Percentiles rank a stretch among this genome's conserved stretches.
These are phyloP conservation scores for Jaltomata sinuosa DNA, from an alignment of 257 asterid species.

Conservation along the genomic window DNA sequence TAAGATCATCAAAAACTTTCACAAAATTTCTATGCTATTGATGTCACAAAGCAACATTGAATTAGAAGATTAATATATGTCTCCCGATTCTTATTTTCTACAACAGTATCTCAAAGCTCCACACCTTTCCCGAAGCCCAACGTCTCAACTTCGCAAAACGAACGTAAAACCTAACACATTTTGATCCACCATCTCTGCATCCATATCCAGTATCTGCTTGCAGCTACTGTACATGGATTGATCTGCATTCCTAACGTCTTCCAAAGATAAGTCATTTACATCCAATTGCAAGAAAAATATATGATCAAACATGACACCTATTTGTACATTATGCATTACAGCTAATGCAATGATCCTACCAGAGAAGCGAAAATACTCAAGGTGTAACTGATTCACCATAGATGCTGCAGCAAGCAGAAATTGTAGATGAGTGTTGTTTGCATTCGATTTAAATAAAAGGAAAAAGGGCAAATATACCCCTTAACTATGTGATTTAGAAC, in stretches of 20 bases:
- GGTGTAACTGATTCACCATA: constrained; percentile 73
- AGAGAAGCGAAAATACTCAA: constrained; percentile 61
- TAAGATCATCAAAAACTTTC: too few relatives aligned
- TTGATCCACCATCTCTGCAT: constrained; percentile 62
- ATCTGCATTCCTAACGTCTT: constrained; percentile 70
- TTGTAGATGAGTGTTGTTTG: background rate
- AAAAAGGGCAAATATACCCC: background rate
- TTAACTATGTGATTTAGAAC: background rate
- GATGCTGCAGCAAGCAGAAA: constrained; percentile 66
- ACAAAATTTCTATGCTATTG: too few relatives aligned
- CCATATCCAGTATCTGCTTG: constrained; percentile 37
- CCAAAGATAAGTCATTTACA: constrained; percentile 46
- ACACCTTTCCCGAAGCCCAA: too few relatives aligned
- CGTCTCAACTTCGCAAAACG: background rate
- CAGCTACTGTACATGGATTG: constrained; percentile 72
- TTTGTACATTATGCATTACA: constrained; percentile 77
- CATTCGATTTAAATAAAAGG: background rate
- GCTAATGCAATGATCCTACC: constrained; percentile 86
- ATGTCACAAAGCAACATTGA: too few relatives aligned
- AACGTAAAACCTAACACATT: constrained; percentile 77
- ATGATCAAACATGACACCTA: constrained; percentile 70
- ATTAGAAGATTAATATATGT: too few relatives aligned
- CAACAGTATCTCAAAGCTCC: too few relatives aligned
- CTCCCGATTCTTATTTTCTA: too few relatives aligned
- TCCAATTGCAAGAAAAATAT: constrained; percentile 55